phyloP scores from a whole-genome alignment of 768 basidiomycete genomes.

The Nidularia pulvinata region DNA sequence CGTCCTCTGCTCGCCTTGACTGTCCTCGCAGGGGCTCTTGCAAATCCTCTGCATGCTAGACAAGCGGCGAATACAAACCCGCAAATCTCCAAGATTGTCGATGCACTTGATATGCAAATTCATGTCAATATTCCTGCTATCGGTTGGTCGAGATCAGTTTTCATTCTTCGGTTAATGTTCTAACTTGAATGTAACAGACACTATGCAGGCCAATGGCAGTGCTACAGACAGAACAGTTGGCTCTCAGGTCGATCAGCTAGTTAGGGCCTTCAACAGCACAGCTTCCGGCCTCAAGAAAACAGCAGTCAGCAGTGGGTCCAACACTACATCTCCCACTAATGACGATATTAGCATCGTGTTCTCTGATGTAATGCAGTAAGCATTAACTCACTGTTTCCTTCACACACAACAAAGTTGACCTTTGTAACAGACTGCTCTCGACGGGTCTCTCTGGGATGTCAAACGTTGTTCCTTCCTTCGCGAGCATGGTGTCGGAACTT shows the following conservation, averaged over 20 bases:
- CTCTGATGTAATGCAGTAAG: constrained; percentile 26
- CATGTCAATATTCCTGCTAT: constrained; percentile 19
- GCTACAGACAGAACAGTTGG: constrained; percentile 24
- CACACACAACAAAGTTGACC: too few relatives aligned
- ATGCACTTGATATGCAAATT: constrained; percentile 15
- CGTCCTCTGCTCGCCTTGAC: constrained; percentile 23
- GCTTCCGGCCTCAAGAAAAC: constrained; percentile 14
- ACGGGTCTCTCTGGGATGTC: constrained; percentile 26
- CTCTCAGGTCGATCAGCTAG: constrained; percentile 18
- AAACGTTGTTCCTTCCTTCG: constrained; percentile 20
- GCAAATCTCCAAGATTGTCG: constrained; percentile 20
- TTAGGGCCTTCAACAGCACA: constrained; percentile 20
- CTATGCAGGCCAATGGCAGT: constrained; percentile 23
- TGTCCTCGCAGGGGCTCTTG: constrained; percentile 19
- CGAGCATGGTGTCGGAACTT: constrained; percentile 16
- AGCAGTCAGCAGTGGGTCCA: constrained; percentile 26
- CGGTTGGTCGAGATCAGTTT: constrained; percentile 12
- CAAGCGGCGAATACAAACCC: constrained; percentile 29
- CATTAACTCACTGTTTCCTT: not conserved
- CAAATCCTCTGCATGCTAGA: constrained; percentile 21
- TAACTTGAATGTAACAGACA: constrained; percentile 12
- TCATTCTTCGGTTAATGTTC: not conserved
- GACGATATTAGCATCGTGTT: constrained; percentile 28
- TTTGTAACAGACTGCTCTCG: constrained; percentile 16
- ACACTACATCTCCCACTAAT: constrained; percentile 26